Evolutionary conservation across 2,329 filamentous ascomycete species (phyloP), one percentile per base, ranked within the genome.

Genomic region (Ophiostoma sp.): DNA sequence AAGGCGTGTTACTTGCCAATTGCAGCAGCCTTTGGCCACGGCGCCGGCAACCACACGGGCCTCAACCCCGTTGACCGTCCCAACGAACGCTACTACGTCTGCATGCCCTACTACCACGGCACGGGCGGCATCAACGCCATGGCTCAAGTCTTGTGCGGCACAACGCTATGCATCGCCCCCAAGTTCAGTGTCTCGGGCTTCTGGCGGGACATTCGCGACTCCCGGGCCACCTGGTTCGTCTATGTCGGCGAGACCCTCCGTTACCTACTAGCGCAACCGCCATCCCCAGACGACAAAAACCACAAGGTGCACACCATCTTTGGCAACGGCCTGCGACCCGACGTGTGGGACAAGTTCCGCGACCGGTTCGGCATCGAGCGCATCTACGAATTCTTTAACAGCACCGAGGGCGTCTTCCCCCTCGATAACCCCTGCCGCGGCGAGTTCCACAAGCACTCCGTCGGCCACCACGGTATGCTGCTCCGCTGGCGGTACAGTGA

Each of bases 161-260:
- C 83, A 11, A 90, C 89, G 0, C 81, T 91, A 45, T 91, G 89
- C 78, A 86, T 92, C 50, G 89, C 88, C 25, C 87, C 87, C 71
- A 89, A 87, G 79, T 95, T 95, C 83, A 92, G 89, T 74, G 89
- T 87, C 1, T 87, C 88, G 0, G 85, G 85, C 22, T 94, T 95
- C 84, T 94, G 92, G 92, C 81, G 82, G 42, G 92, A 95, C 75
- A 84, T 94, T 25, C 87, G 90, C 63, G 90, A 90, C 73, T 90
- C 89, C 0, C 82, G 86, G 17, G 88, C 92, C 0, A 94, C 91
- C 0, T 87, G 88, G 78, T 92, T 94, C 76, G 88, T 92, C 22
- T 95, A 95, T 78, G 92, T 95, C 2, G 92, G 92, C 77, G 92
- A 95, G 80, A 93, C 91, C 0, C 88, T 92, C 7, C 87, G 92